Conservation (phyloP, 202 grass and related monocot genomes). For the Dendrocalamus latiflorus region DNA sequence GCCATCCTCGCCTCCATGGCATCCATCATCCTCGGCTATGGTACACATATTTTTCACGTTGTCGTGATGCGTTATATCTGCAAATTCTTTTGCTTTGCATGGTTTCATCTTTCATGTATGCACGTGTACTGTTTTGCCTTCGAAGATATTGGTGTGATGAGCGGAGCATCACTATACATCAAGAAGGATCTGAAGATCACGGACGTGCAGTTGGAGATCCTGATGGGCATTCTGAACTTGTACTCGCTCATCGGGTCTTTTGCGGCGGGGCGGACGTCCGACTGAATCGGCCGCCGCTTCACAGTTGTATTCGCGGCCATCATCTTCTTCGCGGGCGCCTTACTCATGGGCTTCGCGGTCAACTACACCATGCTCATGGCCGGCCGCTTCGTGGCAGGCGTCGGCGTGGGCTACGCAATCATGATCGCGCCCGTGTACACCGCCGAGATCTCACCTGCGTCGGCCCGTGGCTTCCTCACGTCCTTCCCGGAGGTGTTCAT, state of each 20-base stretch:
- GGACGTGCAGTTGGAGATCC: constrained; percentile 45
- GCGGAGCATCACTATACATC: constrained; percentile 64
- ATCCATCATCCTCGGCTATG: constrained; percentile 64
- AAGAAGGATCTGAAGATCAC: constrained; percentile 38
- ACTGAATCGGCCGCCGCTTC: constrained; percentile 52
- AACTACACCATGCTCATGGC: constrained; percentile 50
- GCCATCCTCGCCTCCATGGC: constrained; percentile 58
- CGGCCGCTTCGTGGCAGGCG: constrained; percentile 44
- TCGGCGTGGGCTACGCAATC: constrained; percentile 53
- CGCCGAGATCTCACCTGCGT: constrained; percentile 56
- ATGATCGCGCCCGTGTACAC: constrained; percentile 77
- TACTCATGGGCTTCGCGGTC: constrained; percentile 40
- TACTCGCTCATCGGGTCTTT: constrained; percentile 56
- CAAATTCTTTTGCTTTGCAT: too few relatives aligned
- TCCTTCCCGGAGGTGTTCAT: constrained; percentile 65
- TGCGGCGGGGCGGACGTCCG: constrained; percentile 36
- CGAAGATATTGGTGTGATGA: constrained; percentile 71
- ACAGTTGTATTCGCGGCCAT: constrained; percentile 34
- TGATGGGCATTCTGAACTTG: constrained; percentile 41
- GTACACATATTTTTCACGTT: constrained; percentile 28
- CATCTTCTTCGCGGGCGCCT: constrained; percentile 40
- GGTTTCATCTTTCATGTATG: too few relatives aligned
- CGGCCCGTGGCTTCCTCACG: constrained; percentile 52
- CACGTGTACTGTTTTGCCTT: too few relatives aligned
- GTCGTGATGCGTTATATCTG: too few relatives aligned